Base-by-base conservation (phyloP, 345 rosid genomes). In the Hevea brasiliensis region DNA sequence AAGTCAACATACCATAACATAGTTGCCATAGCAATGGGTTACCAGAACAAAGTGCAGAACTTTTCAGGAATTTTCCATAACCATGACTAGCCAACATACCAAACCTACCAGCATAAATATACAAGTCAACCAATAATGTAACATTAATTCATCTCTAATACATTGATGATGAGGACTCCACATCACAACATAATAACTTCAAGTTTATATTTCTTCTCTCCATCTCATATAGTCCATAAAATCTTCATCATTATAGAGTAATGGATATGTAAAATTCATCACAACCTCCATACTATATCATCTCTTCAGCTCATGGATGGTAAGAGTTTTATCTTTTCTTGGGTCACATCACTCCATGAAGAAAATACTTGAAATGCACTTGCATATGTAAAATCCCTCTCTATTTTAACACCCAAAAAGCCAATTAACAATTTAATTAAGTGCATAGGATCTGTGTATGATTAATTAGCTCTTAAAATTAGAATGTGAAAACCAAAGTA, bases 221-320 rank as follows among this genome's bases (percentile, higher is more conserved):
- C 41, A 55, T 63, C 55, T n/a, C 58, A 62, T n/a, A n/a, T 29
- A 47, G 67, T 14, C 42, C 60, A 45, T 11, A n/a, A 61, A 51
- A 35, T 18, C 27, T 44, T 35, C 50, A 65, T 20, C 29, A 12
- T 37, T 57, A 71, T 45, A 11, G n/a, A n/a, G 14, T 29, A 37
- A 72, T 32, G 26, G 58, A 67, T 71, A 40, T 63, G 58, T 8
- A 60, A 59, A 77, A 72, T 68, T n/a, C n/a, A n/a, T 77, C n/a
- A n/a, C 74, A 57, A 24, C 44, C n/a, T 66, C 72, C 45, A 70
- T 65, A 37, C 68, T 21, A 53, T 8, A n/a, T n/a, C 18, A 26
- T 45, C 18, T 5, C 3, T 3, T 55, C 51, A 41, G 24, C 11
- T 21, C 23, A 42, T 24, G 21, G 42, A n/a, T n/a, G n/a, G 4